Evolutionary conservation across 306 rosid genomes (phyloP).

Genomic region (Datisca glomerata): DNA sequence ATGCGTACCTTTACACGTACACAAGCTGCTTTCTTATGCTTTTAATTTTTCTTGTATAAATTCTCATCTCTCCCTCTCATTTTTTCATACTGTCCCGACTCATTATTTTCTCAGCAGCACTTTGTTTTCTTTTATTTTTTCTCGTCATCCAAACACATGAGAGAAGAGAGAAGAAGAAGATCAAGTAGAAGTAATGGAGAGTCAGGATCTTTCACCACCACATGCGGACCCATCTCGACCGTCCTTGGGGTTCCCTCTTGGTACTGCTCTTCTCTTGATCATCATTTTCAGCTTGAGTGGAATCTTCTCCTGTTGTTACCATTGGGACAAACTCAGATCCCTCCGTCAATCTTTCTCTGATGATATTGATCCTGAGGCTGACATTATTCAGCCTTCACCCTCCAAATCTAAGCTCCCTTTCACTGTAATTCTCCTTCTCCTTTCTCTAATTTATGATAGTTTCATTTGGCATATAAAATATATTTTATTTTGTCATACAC

Average conservation of each 20-base stretch:
- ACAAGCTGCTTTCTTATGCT: neutral
- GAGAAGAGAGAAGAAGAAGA: constrained; percentile 16
- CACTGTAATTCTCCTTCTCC: constrained; percentile 20
- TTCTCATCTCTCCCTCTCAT: neutral
- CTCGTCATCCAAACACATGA: constrained; percentile 25
- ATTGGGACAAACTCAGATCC: constrained; percentile 87
- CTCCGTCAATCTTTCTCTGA: constrained; percentile 38
- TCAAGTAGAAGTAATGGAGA: constrained; percentile 35
- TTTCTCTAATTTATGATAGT: neutral
- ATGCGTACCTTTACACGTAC: constrained; percentile 12
- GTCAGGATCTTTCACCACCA: constrained; percentile 50
- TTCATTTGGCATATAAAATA: too few relatives aligned
- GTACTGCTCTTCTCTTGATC: constrained; percentile 79
- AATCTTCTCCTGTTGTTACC: constrained; percentile 93
- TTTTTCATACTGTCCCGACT: neutral
- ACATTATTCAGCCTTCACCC: constrained; percentile 21
- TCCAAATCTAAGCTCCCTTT: constrained; percentile 26
- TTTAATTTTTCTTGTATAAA: neutral
- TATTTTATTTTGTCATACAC: too few relatives aligned
- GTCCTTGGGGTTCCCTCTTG: constrained; percentile 82
- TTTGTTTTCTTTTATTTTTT: neutral
- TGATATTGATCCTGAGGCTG: constrained; percentile 13
- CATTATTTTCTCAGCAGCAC: neutral
- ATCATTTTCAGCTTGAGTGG: constrained; percentile 87
- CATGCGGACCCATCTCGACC: constrained; percentile 72